A percentile compares a stretch with the other conserved stretches of the same genome.
Evolutionary conservation across 164 flowering plant genomes (phyloP).

Genomic region (Santalum album): DNA sequence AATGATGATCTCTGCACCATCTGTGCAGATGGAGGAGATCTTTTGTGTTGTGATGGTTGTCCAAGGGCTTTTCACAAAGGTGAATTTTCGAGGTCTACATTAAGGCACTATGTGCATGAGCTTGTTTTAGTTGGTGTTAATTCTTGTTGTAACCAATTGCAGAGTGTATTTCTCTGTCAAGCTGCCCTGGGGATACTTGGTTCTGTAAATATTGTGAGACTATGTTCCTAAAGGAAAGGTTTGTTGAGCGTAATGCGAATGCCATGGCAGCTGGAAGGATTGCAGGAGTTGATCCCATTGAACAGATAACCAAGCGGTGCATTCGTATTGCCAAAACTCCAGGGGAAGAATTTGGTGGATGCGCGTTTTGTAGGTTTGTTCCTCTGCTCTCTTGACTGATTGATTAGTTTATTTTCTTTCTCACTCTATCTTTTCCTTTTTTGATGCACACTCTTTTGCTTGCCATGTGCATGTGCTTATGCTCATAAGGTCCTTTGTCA

Average conservation of each 20-base stretch:
- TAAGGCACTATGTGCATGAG: too few species aligned
- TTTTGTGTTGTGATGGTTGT: constrained; percentile 75
- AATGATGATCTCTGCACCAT: constrained; percentile 79
- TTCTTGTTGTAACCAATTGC: constrained; percentile 14
- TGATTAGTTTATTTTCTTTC: background rate
- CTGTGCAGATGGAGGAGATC: constrained; percentile 71
- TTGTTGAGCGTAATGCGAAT: constrained; percentile 50
- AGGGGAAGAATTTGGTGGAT: constrained; percentile 47
- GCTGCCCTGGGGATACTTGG: constrained; percentile 51
- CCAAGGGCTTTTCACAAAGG: constrained; percentile 77
- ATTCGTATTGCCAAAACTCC: constrained; percentile 53
- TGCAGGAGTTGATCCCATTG: constrained; percentile 60
- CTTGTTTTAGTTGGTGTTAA: background rate
- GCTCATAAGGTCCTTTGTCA: too few species aligned
- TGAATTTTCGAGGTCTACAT: too few species aligned
- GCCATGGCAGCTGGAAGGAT: constrained; percentile 84
- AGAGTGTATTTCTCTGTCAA: constrained; percentile 59
- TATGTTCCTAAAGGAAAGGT: constrained; percentile 40
- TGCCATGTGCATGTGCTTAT: too few species aligned
- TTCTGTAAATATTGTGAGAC: constrained; percentile 59
- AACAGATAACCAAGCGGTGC: constrained; percentile 55
- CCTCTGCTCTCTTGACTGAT: background rate
- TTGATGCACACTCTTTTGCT: too few species aligned
- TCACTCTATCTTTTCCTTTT: too few species aligned
- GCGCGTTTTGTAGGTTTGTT: constrained; percentile 73